Evolutionary conservation across 108 stramenopile genomes (phyloP).

Genomic region (Cyclostephanos tholiformis): DNA sequence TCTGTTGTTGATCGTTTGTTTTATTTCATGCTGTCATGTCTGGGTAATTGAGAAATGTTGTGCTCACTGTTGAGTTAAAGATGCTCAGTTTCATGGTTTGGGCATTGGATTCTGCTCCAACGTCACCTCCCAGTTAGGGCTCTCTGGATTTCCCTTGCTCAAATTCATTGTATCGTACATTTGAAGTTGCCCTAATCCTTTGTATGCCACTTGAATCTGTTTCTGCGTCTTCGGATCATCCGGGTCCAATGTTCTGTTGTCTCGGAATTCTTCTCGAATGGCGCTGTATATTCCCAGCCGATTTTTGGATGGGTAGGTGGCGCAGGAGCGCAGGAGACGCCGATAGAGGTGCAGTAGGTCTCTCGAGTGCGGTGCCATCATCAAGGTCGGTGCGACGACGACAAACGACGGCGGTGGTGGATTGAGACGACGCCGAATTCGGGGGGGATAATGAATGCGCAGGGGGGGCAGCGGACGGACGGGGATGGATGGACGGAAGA

Average conservation of each 20-base stretch:
- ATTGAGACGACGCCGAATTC: too few relatives aligned
- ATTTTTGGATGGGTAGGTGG: constrained; percentile 80
- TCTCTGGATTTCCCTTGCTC: constrained; percentile 50
- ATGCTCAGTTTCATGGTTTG: constrained; percentile 42
- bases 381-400: too few relatives aligned
- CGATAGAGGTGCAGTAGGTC: constrained; percentile 71
- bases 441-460: too few relatives aligned
- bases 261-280: constrained; percentile 80
- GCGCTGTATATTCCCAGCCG: constrained; percentile 72
- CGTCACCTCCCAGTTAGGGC: constrained; percentile 72
- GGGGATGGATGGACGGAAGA: too few relatives aligned
- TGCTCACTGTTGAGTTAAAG: too few relatives aligned
- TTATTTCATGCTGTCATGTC: too few relatives aligned
- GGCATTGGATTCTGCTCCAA: constrained; percentile 89
- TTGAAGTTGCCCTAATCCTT: constrained; percentile 74
- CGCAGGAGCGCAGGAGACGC: constrained; percentile 66
- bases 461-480: too few relatives aligned
- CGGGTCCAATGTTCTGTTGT: constrained; percentile 55
- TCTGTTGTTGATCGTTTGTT: too few relatives aligned
- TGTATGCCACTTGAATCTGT: constrained; percentile 73
- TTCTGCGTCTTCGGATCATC: constrained; percentile 59
- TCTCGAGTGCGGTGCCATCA: constrained; percentile 35
- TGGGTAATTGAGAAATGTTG: too few relatives aligned
- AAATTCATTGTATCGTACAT: constrained; percentile 66
- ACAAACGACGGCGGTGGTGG: too few relatives aligned